These are phyloP conservation scores for Leccinellum albellum DNA, from an alignment of 768 basidiomycete genomes.

Conservation along the genomic window DNA sequence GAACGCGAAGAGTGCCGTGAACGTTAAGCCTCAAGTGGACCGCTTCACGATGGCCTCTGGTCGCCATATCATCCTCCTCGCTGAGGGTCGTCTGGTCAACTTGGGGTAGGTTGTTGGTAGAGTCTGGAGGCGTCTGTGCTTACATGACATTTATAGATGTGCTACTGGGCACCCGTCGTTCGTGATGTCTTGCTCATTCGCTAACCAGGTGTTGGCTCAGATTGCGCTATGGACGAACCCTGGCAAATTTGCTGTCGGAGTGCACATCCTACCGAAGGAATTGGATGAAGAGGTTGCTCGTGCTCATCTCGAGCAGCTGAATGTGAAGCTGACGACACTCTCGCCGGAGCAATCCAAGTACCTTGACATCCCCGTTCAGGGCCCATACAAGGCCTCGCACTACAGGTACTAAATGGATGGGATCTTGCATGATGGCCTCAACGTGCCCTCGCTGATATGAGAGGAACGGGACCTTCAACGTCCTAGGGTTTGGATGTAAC, in stretches of 20 bases:
- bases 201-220: slow-evolving; percentile 97
- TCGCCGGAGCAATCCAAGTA: slow-evolving; percentile 75
- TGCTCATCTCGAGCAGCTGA: slow-evolving; percentile 86
- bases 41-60: slow-evolving; percentile 91
- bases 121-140: background rate
- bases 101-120: slow-evolving; percentile 59
- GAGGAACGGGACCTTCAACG: slow-evolving; percentile 65
- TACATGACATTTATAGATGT: slow-evolving; percentile 48
- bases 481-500: slow-evolving; percentile 47
- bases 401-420: slow-evolving; percentile 45
- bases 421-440: slow-evolving; percentile 57
- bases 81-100: slow-evolving; percentile 99
- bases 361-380: slow-evolving; percentile 83
- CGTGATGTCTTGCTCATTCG: slow-evolving; percentile 99
- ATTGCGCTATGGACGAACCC: slow-evolving; percentile 96
- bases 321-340: slow-evolving; percentile 88
- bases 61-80: slow-evolving; percentile 94
- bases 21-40: slow-evolving; percentile 99
- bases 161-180: slow-evolving; percentile 99
- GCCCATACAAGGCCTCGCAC: slow-evolving; percentile 73
- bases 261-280: slow-evolving; percentile 97
- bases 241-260: slow-evolving; percentile 91
- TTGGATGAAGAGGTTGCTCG: slow-evolving; percentile 99
- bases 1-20: slow-evolving; percentile 76
- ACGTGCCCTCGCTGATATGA: slow-evolving; percentile 66